Evolutionary conservation across 371 early-diverging fungal genomes (phyloP).

Genomic region (Lichtheimia ornata): DNA sequence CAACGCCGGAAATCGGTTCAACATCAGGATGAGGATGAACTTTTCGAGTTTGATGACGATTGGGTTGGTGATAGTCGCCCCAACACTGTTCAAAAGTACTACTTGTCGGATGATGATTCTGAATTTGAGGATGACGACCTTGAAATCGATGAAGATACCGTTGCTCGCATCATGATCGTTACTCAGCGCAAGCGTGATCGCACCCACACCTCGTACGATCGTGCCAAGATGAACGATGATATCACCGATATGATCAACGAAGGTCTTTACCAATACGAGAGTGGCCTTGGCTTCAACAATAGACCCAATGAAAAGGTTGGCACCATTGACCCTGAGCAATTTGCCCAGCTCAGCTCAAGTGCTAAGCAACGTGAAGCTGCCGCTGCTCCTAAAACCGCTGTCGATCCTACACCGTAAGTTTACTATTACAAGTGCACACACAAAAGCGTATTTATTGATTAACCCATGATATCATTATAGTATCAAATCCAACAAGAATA

Average conservation of each 20-base stretch:
- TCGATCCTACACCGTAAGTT: constrained; percentile 21
- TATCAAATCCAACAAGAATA: constrained; percentile 42
- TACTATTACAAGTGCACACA: neutral
- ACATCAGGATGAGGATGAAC: constrained; percentile 62
- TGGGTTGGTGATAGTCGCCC: constrained; percentile 58
- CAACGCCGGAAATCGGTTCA: constrained; percentile 25
- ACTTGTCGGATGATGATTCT: constrained; percentile 62
- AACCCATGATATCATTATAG: constrained; percentile 2
- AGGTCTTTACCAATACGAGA: constrained; percentile 89
- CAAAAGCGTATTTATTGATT: neutral
- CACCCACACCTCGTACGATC: constrained; percentile 73
- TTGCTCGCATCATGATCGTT: constrained; percentile 89
- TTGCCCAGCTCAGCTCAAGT: constrained; percentile 47
- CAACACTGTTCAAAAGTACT: constrained; percentile 66
- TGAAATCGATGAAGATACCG: constrained; percentile 85
- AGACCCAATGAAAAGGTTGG: constrained; percentile 54
- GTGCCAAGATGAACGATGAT: constrained; percentile 85
- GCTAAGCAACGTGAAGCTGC: constrained; percentile 19
- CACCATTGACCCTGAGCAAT: constrained; percentile 69
- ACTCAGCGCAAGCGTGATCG: constrained; percentile 83
- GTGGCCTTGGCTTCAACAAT: constrained; percentile 54
- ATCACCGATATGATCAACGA: constrained; percentile 93
- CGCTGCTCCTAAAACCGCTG: constrained; percentile 9
- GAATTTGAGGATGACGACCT: constrained; percentile 71
- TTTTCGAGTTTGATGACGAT: constrained; percentile 77